Evolutionary conservation across 2,329 filamentous ascomycete species (phyloP).

Genomic region (Fusarium odoratissimum): DNA sequence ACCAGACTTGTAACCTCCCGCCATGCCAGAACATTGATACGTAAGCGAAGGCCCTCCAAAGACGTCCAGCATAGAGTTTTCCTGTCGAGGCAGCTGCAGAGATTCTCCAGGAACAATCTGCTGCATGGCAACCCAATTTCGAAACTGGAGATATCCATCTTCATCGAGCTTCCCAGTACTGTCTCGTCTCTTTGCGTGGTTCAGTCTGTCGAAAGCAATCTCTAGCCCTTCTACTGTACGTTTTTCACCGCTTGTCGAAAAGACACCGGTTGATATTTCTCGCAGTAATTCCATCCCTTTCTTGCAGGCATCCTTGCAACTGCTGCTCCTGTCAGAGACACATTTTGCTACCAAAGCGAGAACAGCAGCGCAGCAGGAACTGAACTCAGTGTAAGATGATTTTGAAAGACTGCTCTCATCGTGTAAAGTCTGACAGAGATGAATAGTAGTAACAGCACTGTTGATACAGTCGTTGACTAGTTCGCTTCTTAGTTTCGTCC

Average conservation of each 20-base stretch:
- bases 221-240: slow-evolving; percentile 23
- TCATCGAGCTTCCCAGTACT: neutral
- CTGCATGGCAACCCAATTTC: slow-evolving; percentile 38
- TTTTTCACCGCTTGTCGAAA: slow-evolving; percentile 25
- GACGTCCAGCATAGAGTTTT: neutral
- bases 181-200: neutral
- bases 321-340: slow-evolving; percentile 9
- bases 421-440: slow-evolving; percentile 31
- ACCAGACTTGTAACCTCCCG: neutral
- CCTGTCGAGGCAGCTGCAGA: slow-evolving; percentile 11
- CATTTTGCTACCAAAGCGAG: slow-evolving; percentile 22
- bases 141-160: slow-evolving; percentile 36
- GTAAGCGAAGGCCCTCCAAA: neutral
- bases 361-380: slow-evolving; percentile 36
- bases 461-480: slow-evolving; percentile 24
- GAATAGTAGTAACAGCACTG: slow-evolving; percentile 23
- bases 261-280: slow-evolving; percentile 23
- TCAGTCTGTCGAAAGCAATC: slow-evolving; percentile 12
- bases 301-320: slow-evolving; percentile 5
- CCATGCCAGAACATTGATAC: slow-evolving; percentile 10
- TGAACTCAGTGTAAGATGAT: slow-evolving; percentile 38
- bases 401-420: slow-evolving; percentile 29
- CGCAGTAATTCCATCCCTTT: slow-evolving; percentile 26
- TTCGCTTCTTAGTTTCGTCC: slow-evolving; percentile 3
- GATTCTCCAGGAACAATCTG: slow-evolving; percentile 28